Evolutionary conservation across 2,329 filamentous ascomycete species (phyloP).

Genomic region (Dothiorella sarmentorum): DNA sequence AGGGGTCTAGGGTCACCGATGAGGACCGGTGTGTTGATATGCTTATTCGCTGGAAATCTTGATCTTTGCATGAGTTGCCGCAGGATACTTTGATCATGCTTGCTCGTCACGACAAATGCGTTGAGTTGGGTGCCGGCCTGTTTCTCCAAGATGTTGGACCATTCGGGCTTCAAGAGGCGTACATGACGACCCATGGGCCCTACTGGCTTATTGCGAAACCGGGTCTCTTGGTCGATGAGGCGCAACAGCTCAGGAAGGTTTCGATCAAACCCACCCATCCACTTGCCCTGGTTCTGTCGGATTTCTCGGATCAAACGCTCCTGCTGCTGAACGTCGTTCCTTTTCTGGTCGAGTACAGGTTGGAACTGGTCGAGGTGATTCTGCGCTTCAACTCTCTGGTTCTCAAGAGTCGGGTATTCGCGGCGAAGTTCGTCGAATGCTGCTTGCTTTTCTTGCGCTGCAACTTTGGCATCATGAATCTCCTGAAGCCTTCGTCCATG

Average conservation of each 20-base stretch:
- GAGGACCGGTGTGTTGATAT: constrained; percentile 16
- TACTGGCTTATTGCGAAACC: constrained; percentile 70
- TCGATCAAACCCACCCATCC: constrained; percentile 61
- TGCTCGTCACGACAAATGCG: constrained; percentile 77
- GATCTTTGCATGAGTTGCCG: constrained; percentile 60
- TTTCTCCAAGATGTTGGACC: constrained; percentile 79
- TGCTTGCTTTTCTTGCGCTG: constrained; percentile 44
- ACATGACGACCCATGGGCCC: constrained; percentile 81
- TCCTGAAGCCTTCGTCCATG: constrained; percentile 60
- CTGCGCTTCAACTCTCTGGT: constrained; percentile 32
- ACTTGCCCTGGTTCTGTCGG: constrained; percentile 55
- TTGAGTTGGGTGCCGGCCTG: constrained; percentile 67
- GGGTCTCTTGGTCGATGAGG: constrained; percentile 64
- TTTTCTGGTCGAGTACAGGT: constrained; percentile 28
- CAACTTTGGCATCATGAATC: constrained; percentile 56
- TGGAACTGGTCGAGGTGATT: constrained; percentile 24
- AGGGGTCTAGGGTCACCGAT: constrained; percentile 59
- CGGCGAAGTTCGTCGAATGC: constrained; percentile 42
- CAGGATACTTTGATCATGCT: constrained; percentile 69
- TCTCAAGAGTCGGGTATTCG: constrained; percentile 34
- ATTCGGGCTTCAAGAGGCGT: constrained; percentile 71
- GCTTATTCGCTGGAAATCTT: no score
- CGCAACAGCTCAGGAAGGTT: constrained; percentile 61
- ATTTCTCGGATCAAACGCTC: constrained; percentile 53
- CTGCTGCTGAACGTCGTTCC: constrained; percentile 52